Percentiles rank a stretch among this genome's conserved stretches.
phyloP scores from a whole-genome alignment of 1,139 yeast genomes.

The Yamadazyma trypodendri region DNA sequence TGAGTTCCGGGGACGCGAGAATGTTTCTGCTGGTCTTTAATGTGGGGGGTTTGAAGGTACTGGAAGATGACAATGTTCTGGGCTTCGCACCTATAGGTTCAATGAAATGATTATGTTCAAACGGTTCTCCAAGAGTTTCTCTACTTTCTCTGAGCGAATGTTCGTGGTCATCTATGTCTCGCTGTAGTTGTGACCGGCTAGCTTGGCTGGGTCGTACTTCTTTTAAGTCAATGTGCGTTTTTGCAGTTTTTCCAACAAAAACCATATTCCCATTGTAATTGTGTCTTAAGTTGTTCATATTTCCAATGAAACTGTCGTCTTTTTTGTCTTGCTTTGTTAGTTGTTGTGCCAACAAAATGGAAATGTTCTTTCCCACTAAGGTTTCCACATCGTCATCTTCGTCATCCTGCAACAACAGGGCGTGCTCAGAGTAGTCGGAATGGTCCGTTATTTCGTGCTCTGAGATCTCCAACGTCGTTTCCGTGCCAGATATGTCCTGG shows the following conservation, averaged over 20 bases:
- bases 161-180: conserved; percentile 1
- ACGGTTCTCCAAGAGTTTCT: background rate
- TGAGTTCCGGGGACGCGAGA: background rate
- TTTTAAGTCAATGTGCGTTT: too few relatives aligned
- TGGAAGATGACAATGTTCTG: conserved; percentile 1
- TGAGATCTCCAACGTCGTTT: conserved; percentile 16
- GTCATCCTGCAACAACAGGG: conserved; percentile 3
- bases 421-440: conserved; percentile 2
- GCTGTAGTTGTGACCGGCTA: background rate
- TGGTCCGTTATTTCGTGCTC: conserved; percentile 11
- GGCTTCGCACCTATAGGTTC: background rate
- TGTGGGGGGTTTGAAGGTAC: conserved; percentile 5
- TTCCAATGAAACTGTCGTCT: conserved; percentile 23
- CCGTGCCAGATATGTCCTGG: conserved; percentile 16
- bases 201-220: conserved; percentile 1
- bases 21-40: background rate
- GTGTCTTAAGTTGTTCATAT: conserved; percentile 34
- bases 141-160: background rate
- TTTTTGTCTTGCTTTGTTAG: conserved; percentile 13
- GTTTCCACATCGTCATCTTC: conserved; percentile 16
- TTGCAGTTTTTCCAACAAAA: background rate
- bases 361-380: conserved; percentile 6
- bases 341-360: background rate
- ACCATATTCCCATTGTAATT: conserved; percentile 20
- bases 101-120: background rate